phyloP scores from a whole-genome alignment of 331 rosid genomes.

The Saraca asoca region DNA sequence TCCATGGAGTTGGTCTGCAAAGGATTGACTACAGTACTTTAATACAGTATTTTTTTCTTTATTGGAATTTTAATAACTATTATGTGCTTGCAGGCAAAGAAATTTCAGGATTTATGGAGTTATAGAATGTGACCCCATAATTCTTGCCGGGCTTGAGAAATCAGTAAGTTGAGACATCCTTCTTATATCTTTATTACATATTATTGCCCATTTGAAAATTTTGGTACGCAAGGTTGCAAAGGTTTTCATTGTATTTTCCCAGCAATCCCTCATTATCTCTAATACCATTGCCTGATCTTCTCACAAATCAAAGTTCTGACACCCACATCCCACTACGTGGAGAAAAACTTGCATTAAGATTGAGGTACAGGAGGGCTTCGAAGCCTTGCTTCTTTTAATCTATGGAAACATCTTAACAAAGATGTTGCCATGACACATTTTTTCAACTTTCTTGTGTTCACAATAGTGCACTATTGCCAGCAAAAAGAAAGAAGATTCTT shows the following conservation, averaged over 20 bases:
- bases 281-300: background rate
- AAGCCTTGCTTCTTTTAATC: constrained; percentile 2
- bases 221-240: constrained; percentile 19
- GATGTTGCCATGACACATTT: background rate
- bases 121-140: constrained; percentile 70
- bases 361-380: constrained; percentile 6
- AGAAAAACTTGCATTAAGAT: constrained; percentile 18
- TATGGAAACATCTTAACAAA: background rate
- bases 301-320: constrained; percentile 1
- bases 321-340: background rate
- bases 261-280: constrained; percentile 19
- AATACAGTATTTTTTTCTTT: constrained; percentile 1
- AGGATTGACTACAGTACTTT: constrained; percentile 15
- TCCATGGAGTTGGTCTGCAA: constrained; percentile 8
- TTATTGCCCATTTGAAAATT: constrained; percentile 21
- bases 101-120: constrained; percentile 73
- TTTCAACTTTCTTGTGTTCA: constrained; percentile 8
- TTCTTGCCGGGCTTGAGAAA: constrained; percentile 73
- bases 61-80: constrained; percentile 26
- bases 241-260: constrained; percentile 5
- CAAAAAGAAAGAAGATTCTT: background rate
- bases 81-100: constrained; percentile 59
- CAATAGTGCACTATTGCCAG: background rate
- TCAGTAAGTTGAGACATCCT: constrained; percentile 52
- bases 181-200: constrained; percentile 11